phyloP scores from a whole-genome alignment of 345 rosid species.

The Stellera chamaejasme region DNA sequence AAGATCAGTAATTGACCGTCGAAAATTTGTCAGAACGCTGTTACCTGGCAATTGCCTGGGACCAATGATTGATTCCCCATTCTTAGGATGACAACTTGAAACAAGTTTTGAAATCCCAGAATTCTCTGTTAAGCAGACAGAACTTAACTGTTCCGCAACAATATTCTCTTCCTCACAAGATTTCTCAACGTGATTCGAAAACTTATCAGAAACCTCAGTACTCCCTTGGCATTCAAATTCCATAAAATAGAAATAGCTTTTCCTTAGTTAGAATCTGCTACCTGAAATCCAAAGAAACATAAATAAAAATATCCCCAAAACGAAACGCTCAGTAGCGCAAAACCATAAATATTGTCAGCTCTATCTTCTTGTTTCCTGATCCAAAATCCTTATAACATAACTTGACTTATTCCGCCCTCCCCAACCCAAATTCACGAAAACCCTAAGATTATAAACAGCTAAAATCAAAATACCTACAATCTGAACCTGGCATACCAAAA shows the following conservation, averaged over 20 bases:
- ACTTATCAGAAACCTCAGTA: conserved; percentile 24
- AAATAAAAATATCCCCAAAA: too few species aligned
- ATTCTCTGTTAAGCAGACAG: conserved; percentile 12
- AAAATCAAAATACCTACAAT: too few species aligned
- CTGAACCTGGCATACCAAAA: too few species aligned
- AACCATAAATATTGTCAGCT: too few species aligned
- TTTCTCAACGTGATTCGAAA: conserved; percentile 17
- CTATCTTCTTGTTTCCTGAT: too few species aligned
- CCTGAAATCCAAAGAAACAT: too few species aligned
- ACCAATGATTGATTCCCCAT: conserved; percentile 17
- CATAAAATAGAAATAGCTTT: conserved; percentile 42
- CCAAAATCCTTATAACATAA: too few species aligned
- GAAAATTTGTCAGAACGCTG: conserved; percentile 20
- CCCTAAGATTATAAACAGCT: too few species aligned
- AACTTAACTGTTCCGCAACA: conserved; percentile 12
- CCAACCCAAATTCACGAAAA: too few species aligned
- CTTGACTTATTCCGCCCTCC: too few species aligned
- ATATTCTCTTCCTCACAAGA: conserved; percentile 8
- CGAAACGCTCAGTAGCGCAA: too few species aligned
- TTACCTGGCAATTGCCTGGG: conserved; percentile 28
- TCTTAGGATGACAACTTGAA: conserved; percentile 19
- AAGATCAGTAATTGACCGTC: conserved; percentile 57
- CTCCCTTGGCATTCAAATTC: conserved; percentile 72
- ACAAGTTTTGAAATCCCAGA: conserved; percentile 20
- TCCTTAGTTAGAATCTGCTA: neutral